Conservation (phyloP, 225 moss, liverwort and hornwort species). For the Pseudisothecium myosuroides region DNA sequence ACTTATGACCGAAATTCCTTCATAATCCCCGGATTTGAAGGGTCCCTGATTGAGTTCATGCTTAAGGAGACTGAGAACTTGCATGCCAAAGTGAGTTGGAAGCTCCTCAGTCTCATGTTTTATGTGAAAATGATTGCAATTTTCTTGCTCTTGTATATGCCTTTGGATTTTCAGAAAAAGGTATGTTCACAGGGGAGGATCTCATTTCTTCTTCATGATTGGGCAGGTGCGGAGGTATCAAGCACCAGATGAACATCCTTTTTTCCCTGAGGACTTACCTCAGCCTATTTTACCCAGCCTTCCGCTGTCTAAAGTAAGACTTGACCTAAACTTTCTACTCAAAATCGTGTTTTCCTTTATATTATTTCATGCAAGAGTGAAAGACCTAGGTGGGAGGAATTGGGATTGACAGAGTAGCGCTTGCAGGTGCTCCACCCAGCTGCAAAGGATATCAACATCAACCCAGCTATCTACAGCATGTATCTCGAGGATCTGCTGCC, state of each 20-base stretch:
- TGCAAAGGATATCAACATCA: slow-evolving; percentile 78
- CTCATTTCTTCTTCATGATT: neutral
- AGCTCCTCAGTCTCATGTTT: neutral
- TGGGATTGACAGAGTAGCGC: neutral
- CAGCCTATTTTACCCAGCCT: slow-evolving; percentile 55
- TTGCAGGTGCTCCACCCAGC: slow-evolving; percentile 61
- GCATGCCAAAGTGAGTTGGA: slow-evolving; percentile 65
- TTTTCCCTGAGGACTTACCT: slow-evolving; percentile 56
- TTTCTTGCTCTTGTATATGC: neutral
- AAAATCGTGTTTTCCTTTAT: neutral
- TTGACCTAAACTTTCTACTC: neutral
- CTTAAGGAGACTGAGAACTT: slow-evolving; percentile 68
- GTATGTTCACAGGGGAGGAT: neutral
- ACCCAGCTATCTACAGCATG: slow-evolving; percentile 61
- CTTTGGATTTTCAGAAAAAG: neutral
- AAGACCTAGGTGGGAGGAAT: neutral
- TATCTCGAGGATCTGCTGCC: slow-evolving; percentile 72
- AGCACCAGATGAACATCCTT: slow-evolving; percentile 84
- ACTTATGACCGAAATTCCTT: slow-evolving; percentile 58
- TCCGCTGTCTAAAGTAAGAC: slow-evolving; percentile 40
- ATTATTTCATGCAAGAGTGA: neutral
- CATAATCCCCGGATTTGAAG: slow-evolving; percentile 41
- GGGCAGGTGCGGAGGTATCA: slow-evolving; percentile 73
- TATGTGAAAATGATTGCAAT: neutral
- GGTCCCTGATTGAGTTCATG: slow-evolving; percentile 65